Evolutionary conservation across 768 basidiomycete species (phyloP).

Genomic region (Guyanaporus albipodus): DNA sequence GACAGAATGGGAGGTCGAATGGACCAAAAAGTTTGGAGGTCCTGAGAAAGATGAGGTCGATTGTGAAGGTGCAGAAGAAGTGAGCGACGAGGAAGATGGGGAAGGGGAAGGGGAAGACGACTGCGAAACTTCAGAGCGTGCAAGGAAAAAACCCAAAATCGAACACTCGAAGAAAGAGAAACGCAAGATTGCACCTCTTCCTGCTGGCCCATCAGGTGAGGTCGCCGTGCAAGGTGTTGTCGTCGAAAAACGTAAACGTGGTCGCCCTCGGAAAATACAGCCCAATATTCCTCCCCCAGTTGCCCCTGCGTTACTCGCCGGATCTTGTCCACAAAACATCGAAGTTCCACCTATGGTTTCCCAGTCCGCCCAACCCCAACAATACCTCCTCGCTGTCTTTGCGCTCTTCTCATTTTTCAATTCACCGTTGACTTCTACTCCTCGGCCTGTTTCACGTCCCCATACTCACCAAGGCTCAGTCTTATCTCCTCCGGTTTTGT

Average conservation of each 20-base stretch:
- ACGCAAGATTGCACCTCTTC: constrained; percentile 31
- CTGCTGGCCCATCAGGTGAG: constrained; percentile 19
- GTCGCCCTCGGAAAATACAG: constrained; percentile 72
- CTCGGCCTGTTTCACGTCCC: constrained; percentile 27
- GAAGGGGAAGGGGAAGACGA: constrained; percentile 40
- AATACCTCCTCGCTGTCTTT: constrained; percentile 79
- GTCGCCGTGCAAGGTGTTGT: constrained; percentile 32
- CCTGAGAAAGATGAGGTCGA: constrained; percentile 73
- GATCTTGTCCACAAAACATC: constrained; percentile 15
- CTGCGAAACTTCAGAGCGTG: constrained; percentile 40
- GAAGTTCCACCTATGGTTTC: constrained; percentile 9
- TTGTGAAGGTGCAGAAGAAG: constrained; percentile 36
- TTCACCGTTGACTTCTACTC: constrained; percentile 53
- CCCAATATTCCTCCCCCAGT: constrained; percentile 39
- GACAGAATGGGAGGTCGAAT: constrained; percentile 72
- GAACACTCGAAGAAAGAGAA: constrained; percentile 43
- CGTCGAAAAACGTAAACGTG: constrained; percentile 80
- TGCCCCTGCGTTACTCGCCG: constrained; percentile 14
- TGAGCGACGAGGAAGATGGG: constrained; percentile 41
- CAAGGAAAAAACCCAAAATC: constrained; percentile 62
- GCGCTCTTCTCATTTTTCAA: constrained; percentile 86
- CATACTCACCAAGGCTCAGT: constrained; percentile 61
- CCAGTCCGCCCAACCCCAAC: constrained; percentile 33
- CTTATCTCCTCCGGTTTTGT: constrained; percentile 33
- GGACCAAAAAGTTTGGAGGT: constrained; percentile 71